Evolutionary conservation across 352 stramenopile genomes (phyloP), one percentile per base, ranked within the genome.

Genomic region (Pythium coloratum): DNA sequence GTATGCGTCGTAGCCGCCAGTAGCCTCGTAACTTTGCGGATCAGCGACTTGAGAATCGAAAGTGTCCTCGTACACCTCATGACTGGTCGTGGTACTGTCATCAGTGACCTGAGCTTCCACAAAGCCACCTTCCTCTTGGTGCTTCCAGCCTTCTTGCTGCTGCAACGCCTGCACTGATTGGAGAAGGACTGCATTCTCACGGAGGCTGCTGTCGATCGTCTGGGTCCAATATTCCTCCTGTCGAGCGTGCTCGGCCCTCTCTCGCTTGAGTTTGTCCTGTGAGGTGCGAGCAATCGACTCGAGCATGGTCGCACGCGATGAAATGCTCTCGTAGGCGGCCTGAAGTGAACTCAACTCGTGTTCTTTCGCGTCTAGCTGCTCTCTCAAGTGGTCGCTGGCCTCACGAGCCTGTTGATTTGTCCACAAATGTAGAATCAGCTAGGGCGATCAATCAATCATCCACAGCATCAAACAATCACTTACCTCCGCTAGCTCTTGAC

Each of bases 201-300:
- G 74, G 10, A 90, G 61, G 24, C 72, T 81, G 20, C 57, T 59
- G 32, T 84, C 71, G 26, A 92, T 73, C 14, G 80, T 78, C 32
- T 75, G 60, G 18, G 82, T 72, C 71, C 86, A 71, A 9, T 64
- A 64, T 26, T 82, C 75, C 71, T 89, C 81, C 36, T 84, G 80
- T 9, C 71, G 75, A 1, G 50, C 67, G 32, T 81, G 75, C 49
- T 89, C 81, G 4, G 60, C 70, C 5, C 81, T 78, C 28, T 92
- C 83, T 34, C 71, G 78, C 26, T 69, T 71, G 5, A 92, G 50
- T 33, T 86, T 89, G 30, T 86, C 78, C 49, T 92, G 80, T 1
- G 83, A 75, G 26, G 66, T 78, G 0, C 77, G 70, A n/a, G 81
- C 80, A 33, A 92, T 81, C 6, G 72, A 81, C 67, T 92, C 80